Evolutionary conservation across 768 basidiomycete genomes (phyloP).

Genomic region (Pleurotus tuoliensis): DNA sequence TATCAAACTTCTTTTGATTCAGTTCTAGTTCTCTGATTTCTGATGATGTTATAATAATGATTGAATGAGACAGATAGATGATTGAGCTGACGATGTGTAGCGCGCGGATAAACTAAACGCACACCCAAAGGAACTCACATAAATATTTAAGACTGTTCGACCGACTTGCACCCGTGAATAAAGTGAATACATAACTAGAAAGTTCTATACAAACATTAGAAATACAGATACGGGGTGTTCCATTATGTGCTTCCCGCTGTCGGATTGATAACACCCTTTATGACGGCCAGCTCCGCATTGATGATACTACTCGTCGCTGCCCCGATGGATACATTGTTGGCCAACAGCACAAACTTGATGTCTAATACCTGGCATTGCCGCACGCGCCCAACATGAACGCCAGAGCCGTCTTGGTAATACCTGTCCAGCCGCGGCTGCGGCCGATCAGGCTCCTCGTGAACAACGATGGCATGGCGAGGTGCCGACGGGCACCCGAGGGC

Average conservation of each 20-base stretch:
- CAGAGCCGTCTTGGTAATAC: slow-evolving; percentile 85
- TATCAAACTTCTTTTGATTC: too few relatives aligned
- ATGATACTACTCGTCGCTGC: slow-evolving; percentile 97
- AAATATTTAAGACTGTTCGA: too few relatives aligned
- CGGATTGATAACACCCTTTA: slow-evolving; percentile 51
- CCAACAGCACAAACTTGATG: slow-evolving; percentile 90
- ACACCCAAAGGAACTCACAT: too few relatives aligned
- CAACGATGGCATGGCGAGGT: slow-evolving; percentile 77
- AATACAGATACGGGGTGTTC: not conserved
- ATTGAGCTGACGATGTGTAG: too few relatives aligned
- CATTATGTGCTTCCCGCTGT: not conserved
- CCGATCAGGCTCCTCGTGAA: slow-evolving; percentile 91
- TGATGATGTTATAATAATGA: too few relatives aligned
- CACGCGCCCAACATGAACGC: slow-evolving; percentile 87
- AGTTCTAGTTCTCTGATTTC: too few relatives aligned
- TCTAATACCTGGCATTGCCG: slow-evolving; percentile 90
- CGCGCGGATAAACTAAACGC: too few relatives aligned
- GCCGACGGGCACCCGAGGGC: slow-evolving; percentile 78
- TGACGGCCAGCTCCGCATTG: slow-evolving; percentile 92
- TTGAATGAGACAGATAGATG: too few relatives aligned
- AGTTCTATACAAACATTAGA: not conserved
- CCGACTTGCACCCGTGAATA: too few relatives aligned
- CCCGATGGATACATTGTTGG: slow-evolving; percentile 93
- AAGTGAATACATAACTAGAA: too few relatives aligned
- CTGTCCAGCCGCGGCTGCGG: slow-evolving; percentile 94